Evolutionary conservation across 2,329 filamentous ascomycete species (phyloP).

Genomic region (Colletotrichum sp.): DNA sequence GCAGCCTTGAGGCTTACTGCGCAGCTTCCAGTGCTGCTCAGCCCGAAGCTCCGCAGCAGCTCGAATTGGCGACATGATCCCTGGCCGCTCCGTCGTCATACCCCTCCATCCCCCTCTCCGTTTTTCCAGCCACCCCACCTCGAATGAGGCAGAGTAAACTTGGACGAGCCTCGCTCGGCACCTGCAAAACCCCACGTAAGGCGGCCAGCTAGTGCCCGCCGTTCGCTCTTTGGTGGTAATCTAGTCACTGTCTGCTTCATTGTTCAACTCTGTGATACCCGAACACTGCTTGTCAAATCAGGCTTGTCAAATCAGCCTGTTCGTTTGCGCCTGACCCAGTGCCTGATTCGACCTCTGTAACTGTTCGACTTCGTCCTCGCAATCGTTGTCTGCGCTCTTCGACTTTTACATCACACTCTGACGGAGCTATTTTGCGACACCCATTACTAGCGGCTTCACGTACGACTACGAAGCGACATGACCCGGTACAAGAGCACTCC

Average conservation of each 20-base stretch:
- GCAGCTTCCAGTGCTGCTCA: not conserved
- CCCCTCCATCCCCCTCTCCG: not conserved
- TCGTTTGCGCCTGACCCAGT: not conserved
- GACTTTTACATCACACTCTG: not conserved
- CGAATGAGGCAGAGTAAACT: not conserved
- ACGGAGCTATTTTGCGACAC: not conserved
- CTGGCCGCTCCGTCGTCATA: conserved; percentile 12
- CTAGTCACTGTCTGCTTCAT: not conserved
- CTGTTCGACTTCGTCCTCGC: not conserved
- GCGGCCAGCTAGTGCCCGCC: not conserved
- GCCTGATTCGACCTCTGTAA: not conserved
- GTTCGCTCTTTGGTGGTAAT: not conserved
- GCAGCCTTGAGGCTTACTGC: not conserved
- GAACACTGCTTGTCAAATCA: not conserved
- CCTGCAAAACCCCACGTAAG: not conserved
- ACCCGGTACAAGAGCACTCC: conserved; percentile 61
- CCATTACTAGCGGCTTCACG: not conserved
- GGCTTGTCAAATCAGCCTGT: not conserved
- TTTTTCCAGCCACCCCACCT: conserved; percentile 2
- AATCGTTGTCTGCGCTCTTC: not conserved
- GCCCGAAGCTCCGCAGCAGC: not conserved
- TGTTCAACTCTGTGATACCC: not conserved
- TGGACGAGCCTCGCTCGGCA: not conserved
- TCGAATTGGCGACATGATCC: not conserved
- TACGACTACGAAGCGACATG: conserved; percentile 37